Percentiles rank a stretch among this genome's conserved stretches.
Evolutionary conservation across 352 stramenopile species (phyloP).

Genomic region (Pythium pyrilobum): DNA sequence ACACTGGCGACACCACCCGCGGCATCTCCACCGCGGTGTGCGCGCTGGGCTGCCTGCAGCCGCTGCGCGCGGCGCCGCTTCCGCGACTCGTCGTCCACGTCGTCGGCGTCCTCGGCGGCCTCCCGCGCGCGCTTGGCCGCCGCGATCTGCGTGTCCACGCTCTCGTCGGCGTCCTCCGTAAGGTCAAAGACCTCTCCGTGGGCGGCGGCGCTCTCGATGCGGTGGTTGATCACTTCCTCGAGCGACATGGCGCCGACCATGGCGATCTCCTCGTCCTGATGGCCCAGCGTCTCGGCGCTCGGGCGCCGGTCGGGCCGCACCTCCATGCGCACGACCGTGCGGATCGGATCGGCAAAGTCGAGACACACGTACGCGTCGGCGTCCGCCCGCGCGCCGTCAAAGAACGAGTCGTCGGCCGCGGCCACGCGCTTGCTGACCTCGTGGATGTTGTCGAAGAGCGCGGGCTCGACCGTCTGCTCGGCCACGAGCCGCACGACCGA

Average conservation of each 20-base stretch:
- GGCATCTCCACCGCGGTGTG: not conserved
- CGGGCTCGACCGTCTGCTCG: constrained; percentile 64
- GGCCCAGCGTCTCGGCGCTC: constrained; percentile 10
- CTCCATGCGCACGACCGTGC: constrained; percentile 57
- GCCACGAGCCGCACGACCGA: constrained; percentile 71
- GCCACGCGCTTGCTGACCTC: constrained; percentile 31
- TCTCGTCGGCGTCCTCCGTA: constrained; percentile 45
- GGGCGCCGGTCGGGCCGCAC: constrained; percentile 23
- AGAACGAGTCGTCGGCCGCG: constrained; percentile 56
- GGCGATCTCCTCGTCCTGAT: constrained; percentile 53
- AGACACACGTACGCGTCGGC: constrained; percentile 52
- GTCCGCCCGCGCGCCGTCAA: constrained; percentile 45
- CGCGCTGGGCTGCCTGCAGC: too few species aligned
- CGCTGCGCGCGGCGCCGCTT: constrained; percentile 15
- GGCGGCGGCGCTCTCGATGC: constrained; percentile 41
- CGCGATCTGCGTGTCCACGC: constrained; percentile 11
- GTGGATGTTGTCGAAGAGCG: constrained; percentile 76
- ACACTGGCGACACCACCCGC: not conserved
- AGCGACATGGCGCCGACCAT: constrained; percentile 70
- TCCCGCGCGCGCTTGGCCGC: constrained; percentile 11
- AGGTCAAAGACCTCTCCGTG: constrained; percentile 65
- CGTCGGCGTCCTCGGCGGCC: not conserved
- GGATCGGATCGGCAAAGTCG: constrained; percentile 46
- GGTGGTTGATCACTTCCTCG: constrained; percentile 62
- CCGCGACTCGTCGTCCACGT: not conserved